phyloP scores from a whole-genome alignment of 2,329 filamentous ascomycete genomes.

The Canariomyces notabilis region DNA sequence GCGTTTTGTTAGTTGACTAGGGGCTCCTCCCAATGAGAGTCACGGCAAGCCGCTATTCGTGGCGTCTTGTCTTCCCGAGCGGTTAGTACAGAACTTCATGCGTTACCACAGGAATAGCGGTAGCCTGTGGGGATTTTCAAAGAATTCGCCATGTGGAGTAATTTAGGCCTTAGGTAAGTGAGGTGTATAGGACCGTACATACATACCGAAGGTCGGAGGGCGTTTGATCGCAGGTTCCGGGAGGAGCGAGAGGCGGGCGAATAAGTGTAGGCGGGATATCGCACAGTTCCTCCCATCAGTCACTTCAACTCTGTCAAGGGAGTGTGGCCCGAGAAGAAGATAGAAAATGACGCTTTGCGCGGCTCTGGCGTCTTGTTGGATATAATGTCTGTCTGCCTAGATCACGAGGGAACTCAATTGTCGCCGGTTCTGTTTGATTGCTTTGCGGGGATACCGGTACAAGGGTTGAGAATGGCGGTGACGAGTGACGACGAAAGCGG shows the following conservation, averaged over 20 bases:
- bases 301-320: too few species aligned
- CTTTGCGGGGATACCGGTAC: slow-evolving; percentile 12
- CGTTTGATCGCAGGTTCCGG: slow-evolving; percentile 3
- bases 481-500: slow-evolving; percentile 21
- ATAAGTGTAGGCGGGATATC: too few species aligned
- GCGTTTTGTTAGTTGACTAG: slow-evolving; percentile 17
- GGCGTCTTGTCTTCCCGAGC: slow-evolving; percentile 9
- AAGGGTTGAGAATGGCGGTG: slow-evolving; percentile 22
- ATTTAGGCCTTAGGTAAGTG: too few species aligned
- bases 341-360: slow-evolving; percentile 7
- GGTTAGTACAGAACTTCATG: slow-evolving; percentile 17
- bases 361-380: slow-evolving; percentile 5
- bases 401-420: neutral
- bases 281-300: too few species aligned
- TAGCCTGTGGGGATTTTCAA: slow-evolving; percentile 13
- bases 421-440: neutral
- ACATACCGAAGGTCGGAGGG: slow-evolving; percentile 12
- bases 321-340: too few species aligned
- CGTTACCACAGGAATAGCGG: slow-evolving; percentile 5
- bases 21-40: slow-evolving; percentile 1
- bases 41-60: slow-evolving; percentile 1
- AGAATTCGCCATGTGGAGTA: slow-evolving; percentile 17
- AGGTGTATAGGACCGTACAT: too few species aligned
- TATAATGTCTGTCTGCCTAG: neutral
- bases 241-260: slow-evolving; percentile 1